Percentiles rank a stretch among this genome's conserved stretches.
Conservation (phyloP, 257 asterid genomes). For the Petunia axillaris region DNA sequence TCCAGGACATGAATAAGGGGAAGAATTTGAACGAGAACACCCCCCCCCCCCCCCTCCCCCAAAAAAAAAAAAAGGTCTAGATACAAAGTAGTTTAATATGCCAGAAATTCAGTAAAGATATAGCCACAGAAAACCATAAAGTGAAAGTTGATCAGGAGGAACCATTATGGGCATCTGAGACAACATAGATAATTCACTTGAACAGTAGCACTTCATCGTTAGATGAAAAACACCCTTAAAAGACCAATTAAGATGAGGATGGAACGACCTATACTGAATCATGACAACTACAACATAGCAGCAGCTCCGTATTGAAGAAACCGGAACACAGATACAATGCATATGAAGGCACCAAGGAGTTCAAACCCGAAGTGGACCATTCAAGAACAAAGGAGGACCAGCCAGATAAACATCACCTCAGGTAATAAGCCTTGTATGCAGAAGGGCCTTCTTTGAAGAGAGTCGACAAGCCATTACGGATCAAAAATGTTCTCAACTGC, state of each 20-base stretch:
- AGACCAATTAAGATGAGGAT: neutral
- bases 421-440: slow-evolving; percentile 89
- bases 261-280: neutral
- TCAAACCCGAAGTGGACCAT: neutral
- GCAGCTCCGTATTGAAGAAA: neutral
- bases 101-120: slow-evolving; percentile 2
- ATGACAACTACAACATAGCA: neutral
- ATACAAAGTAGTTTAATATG: neutral
- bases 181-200: neutral
- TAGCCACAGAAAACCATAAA: slow-evolving; percentile 27
- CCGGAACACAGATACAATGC: neutral
- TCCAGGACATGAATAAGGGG: neutral
- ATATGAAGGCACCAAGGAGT: slow-evolving; percentile 10
- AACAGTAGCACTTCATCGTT: slow-evolving; percentile 5
- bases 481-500: slow-evolving; percentile 89
- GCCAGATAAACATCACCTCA: slow-evolving; percentile 53
- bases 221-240: neutral
- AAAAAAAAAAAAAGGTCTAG: neutral
- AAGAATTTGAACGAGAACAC: neutral
- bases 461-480: slow-evolving; percentile 85
- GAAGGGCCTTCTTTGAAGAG: slow-evolving; percentile 93
- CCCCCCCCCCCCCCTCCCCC: neutral
- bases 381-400: slow-evolving; percentile 20
- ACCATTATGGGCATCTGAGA: slow-evolving; percentile 10
- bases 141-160: neutral